Evolutionary conservation across 2,329 filamentous ascomycete genomes (phyloP).

Genomic region (Fusarium oligoseptatum): DNA sequence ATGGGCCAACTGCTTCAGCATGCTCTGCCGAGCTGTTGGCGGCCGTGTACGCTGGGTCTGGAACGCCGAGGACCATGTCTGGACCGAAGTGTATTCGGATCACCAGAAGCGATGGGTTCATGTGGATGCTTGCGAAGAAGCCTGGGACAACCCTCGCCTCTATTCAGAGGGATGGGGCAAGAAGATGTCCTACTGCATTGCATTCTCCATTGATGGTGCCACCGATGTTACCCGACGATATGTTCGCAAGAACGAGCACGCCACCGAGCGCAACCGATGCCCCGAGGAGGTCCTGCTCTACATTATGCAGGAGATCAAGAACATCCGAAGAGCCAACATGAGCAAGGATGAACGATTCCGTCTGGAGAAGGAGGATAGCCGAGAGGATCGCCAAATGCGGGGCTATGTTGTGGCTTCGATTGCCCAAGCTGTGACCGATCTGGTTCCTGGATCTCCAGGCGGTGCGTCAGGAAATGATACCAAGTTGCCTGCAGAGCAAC

Average conservation of each 20-base stretch:
- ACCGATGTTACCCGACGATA: conserved; percentile 76
- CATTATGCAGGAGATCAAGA: conserved; percentile 92
- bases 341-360: conserved; percentile 86
- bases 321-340: conserved; percentile 85
- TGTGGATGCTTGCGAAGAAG: conserved; percentile 93
- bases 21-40: conserved; percentile 94
- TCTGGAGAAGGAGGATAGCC: conserved; percentile 83
- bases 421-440: conserved; percentile 77
- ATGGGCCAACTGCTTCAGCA: conserved; percentile 99
- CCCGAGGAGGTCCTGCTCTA: conserved; percentile 92
- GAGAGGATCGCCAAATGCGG: conserved; percentile 81
- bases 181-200: conserved; percentile 97
- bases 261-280: conserved; percentile 81
- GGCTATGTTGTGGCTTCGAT: conserved; percentile 81
- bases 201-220: conserved; percentile 90
- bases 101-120: conserved; percentile 97
- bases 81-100: conserved; percentile 97
- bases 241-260: conserved; percentile 78
- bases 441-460: conserved; percentile 64
- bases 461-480: conserved; percentile 62
- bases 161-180: conserved; percentile 97
- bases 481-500: conserved; percentile 72
- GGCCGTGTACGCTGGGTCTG: conserved; percentile 96
- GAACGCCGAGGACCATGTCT: conserved; percentile 97
- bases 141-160: conserved; percentile 93